These are phyloP conservation scores for Epichloe aotearoae DNA, from an alignment of 2,329 filamentous ascomycete genomes.

Conservation along the genomic window DNA sequence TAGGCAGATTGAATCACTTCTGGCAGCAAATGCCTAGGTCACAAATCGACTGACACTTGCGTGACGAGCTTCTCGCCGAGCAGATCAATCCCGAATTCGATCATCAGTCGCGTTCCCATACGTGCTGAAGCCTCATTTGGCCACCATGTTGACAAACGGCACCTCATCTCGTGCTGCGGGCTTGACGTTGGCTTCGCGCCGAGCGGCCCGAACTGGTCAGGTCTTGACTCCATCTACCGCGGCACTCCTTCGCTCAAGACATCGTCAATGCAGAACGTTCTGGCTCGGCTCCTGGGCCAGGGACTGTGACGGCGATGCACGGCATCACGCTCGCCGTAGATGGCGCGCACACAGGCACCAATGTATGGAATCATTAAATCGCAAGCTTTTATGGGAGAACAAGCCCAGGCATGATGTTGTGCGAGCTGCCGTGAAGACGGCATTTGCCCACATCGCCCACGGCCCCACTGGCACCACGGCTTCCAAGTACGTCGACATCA, in stretches of 20 bases:
- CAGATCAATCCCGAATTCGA: background rate
- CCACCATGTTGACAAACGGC: constrained; percentile 1
- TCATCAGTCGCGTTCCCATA: background rate
- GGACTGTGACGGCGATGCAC: constrained; percentile 26
- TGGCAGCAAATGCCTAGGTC: background rate
- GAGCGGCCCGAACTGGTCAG: background rate
- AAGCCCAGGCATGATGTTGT: constrained; percentile 20
- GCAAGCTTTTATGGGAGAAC: constrained; percentile 33
- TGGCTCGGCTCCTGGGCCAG: constrained; percentile 35
- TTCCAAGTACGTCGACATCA: constrained; percentile 22
- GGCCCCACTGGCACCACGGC: constrained; percentile 20
- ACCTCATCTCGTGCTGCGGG: background rate
- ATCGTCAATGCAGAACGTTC: constrained; percentile 26
- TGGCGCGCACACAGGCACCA: constrained; percentile 30
- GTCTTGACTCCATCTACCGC: background rate
- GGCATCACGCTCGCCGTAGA: constrained; percentile 31
- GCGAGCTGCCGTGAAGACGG: constrained; percentile 25
- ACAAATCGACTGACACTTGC: background rate
- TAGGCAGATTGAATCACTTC: background rate
- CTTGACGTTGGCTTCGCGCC: background rate
- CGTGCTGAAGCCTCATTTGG: background rate
- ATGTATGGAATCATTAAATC: constrained; percentile 30
- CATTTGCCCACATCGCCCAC: constrained; percentile 22
- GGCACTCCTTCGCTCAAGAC: constrained; percentile 1
- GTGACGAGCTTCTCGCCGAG: background rate